Evolutionary conservation across 2,329 filamentous ascomycete genomes (phyloP), one percentile per base, ranked within the genome.

Genomic region (Knoxdaviesia proteae): DNA sequence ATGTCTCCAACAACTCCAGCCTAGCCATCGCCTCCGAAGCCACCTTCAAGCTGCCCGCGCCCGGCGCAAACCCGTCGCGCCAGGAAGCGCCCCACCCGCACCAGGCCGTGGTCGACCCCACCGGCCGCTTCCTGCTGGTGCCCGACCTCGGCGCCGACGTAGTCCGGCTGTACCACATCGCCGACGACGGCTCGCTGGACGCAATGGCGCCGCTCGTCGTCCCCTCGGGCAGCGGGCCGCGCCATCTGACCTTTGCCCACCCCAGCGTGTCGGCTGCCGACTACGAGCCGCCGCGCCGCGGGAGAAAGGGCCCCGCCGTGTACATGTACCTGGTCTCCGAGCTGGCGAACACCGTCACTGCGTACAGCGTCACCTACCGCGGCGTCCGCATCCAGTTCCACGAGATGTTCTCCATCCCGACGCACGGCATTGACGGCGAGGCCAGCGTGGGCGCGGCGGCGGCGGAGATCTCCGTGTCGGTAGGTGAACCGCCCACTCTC

Each of bases 91-190:
- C 76, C 3, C 74, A 78, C 52, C 75, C 76, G 11, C 77, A 82
- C 56, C 60, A 78, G 52, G 67, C 70, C n/a, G 54, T 79, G 42
- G 53, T 77, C 34, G 78, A 83, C 53, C 78, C 77, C 6, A 77
- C 71, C 2, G 69, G 68, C 5, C 51, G 62, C n/a, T 83, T 69
- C 54, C 50, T 81, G 32, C 51, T 81, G 6, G 66, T 74, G 6
- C 76, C 77, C 1, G 79, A 83, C 49, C 63, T 86, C 5, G 74
- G 78, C 36, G 64, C 69, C 44, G 79, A 83, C 50, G 51, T 72
- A 6, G 56, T 82, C 40, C 73, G 70, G 47, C 57, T 61, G 44
- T 82, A 71, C 54, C 52, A 58, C 43, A 63, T 78, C 50, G 33
- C 40, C 33, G 41, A 41, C 6, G 57, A 71, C 48, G 63, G 64